These are phyloP conservation scores for Geosmithia flava DNA, from an alignment of 2,329 filamentous ascomycete species.

Conservation along the genomic window DNA sequence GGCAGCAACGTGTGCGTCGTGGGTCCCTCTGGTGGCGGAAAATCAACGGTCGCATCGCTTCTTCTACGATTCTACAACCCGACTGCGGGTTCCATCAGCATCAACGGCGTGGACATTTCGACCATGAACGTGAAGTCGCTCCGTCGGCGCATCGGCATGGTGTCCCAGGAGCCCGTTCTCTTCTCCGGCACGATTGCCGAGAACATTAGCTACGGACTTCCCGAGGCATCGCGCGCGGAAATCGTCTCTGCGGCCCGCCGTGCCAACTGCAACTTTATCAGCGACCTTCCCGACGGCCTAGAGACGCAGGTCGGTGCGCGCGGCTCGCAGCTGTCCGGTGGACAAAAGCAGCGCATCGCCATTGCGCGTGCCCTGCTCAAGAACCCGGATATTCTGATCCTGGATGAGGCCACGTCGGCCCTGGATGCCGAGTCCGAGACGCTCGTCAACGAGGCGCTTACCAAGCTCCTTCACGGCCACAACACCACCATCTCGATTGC, in stretches of 20 bases:
- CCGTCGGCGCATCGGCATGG: constrained; percentile 83
- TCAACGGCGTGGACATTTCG: constrained; percentile 74
- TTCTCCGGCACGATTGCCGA: constrained; percentile 77
- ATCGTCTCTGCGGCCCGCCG: constrained; percentile 79
- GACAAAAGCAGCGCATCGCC: constrained; percentile 95
- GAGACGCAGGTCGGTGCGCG: constrained; percentile 89
- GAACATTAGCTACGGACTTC: constrained; percentile 86
- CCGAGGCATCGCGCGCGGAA: constrained; percentile 62
- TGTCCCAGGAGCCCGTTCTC: constrained; percentile 89
- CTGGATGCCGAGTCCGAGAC: constrained; percentile 96
- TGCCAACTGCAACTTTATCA: constrained; percentile 94
- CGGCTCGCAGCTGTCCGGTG: constrained; percentile 86
- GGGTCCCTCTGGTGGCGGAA: constrained; percentile 88
- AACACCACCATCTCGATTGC: constrained; percentile 98
- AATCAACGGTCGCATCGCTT: constrained; percentile 89
- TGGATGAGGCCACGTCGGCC: constrained; percentile 93
- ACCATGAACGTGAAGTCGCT: constrained; percentile 89
- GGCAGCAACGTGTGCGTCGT: constrained; percentile 95
- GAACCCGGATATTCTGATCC: constrained; percentile 88
- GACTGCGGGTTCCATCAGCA: constrained; percentile 62
- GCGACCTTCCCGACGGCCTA: constrained; percentile 89
- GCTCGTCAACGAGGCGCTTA: constrained; percentile 82
- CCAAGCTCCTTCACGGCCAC: constrained; percentile 66
- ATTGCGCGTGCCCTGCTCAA: constrained; percentile 93
- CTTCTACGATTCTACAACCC: constrained; percentile 86